phyloP scores from a whole-genome alignment of 75 land plant species.

The Picea glauca region DNA sequence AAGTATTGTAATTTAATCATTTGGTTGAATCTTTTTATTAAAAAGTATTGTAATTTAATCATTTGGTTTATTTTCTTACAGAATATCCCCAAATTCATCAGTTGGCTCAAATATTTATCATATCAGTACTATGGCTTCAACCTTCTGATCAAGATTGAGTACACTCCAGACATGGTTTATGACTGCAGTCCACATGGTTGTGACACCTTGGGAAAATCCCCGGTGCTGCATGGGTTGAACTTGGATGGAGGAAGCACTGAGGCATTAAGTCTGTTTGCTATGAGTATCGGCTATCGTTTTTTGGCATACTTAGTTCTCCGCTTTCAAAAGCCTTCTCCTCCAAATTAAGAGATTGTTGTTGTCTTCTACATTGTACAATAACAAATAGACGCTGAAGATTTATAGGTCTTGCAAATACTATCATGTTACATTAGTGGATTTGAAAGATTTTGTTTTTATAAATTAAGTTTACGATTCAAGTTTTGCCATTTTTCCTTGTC shows the following conservation, averaged over 20 bases:
- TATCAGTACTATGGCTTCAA: conserved; percentile 4
- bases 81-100: conserved; percentile 8
- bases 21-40: neutral
- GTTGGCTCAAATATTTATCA: conserved; percentile 15
- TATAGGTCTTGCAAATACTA: too few relatives aligned
- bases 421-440: too few relatives aligned
- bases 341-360: neutral
- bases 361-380: too few relatives aligned
- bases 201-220: neutral
- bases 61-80: neutral
- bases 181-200: neutral
- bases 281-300: conserved; percentile 3
- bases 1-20: too few relatives aligned
- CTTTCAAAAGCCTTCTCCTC: neutral
- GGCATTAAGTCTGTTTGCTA: neutral
- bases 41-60: too few relatives aligned
- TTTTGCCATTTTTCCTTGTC: too few relatives aligned
- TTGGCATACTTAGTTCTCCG: conserved; percentile 17
- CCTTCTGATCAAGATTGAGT: conserved; percentile 16
- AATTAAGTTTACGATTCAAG: too few relatives aligned
- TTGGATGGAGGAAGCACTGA: conserved; percentile 7
- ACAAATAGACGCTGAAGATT: too few relatives aligned
- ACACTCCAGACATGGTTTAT: neutral
- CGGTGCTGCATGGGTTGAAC: neutral
- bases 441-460: too few relatives aligned